Evolutionary conservation across 352 stramenopile species (phyloP).

Genomic region (Thalassiosira oceanica): DNA sequence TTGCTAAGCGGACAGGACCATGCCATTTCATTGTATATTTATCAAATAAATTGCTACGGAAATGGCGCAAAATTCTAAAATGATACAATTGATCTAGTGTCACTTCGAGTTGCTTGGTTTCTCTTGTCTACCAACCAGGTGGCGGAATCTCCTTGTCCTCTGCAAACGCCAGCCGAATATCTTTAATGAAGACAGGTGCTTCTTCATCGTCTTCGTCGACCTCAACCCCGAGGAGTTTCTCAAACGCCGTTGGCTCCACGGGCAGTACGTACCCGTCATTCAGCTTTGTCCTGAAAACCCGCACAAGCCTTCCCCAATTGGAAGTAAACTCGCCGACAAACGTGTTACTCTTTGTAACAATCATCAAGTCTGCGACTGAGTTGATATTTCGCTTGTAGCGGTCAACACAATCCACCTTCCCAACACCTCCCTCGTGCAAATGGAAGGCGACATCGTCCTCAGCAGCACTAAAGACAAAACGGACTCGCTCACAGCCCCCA

Average conservation of each 20-base stretch:
- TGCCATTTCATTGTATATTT: no score
- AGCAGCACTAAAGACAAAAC: slow-evolving; percentile 13
- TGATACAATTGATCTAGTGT: no score
- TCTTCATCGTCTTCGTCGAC: not conserved
- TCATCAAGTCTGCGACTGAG: slow-evolving; percentile 43
- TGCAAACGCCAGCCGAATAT: slow-evolving; percentile 16
- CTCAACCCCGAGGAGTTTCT: slow-evolving; percentile 7
- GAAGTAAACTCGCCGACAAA: slow-evolving; percentile 53
- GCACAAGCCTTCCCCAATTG: slow-evolving; percentile 27
- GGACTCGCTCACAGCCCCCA: slow-evolving; percentile 13
- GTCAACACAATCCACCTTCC: slow-evolving; percentile 9
- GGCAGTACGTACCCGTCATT: slow-evolving; percentile 11
- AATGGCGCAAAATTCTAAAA: no score
- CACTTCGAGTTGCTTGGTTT: no score
- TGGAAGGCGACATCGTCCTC: not conserved
- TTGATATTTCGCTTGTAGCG: slow-evolving; percentile 43
- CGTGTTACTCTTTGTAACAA: slow-evolving; percentile 26
- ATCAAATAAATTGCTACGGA: no score
- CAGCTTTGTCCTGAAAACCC: slow-evolving; percentile 11
- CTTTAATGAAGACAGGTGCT: slow-evolving; percentile 13
- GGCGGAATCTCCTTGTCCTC: slow-evolving; percentile 14
- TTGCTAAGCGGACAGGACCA: no score
- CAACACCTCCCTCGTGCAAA: slow-evolving; percentile 1
- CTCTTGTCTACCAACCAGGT: slow-evolving; percentile 20
- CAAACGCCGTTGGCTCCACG: slow-evolving; percentile 3